These are phyloP conservation scores for Datisca glomerata DNA, from an alignment of 306 rosid species.

Conservation along the genomic window DNA sequence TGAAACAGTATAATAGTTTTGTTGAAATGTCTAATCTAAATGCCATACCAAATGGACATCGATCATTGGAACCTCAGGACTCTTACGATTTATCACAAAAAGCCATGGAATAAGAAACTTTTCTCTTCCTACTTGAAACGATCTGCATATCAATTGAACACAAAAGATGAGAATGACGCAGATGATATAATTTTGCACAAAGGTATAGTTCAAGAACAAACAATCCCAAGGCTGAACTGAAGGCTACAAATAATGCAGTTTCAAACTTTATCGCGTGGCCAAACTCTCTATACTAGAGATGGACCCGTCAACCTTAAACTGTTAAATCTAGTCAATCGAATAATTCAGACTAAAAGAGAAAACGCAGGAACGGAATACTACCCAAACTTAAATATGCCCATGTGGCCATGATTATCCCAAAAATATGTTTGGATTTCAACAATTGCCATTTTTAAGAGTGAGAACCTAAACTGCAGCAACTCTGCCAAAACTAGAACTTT, in stretches of 20 bases:
- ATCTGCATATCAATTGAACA: constrained; percentile 38
- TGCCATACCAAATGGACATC: constrained; percentile 64
- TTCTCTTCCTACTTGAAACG: constrained; percentile 93
- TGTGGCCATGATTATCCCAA: no score
- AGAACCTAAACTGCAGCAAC: no score
- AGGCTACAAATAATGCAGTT: no score
- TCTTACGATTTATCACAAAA: constrained; percentile 79
- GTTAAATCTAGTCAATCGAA: neutral
- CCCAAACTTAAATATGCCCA: no score
- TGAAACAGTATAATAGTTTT: neutral
- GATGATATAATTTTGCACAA: no score
- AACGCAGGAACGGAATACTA: constrained; percentile 1
- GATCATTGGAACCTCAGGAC: constrained; percentile 83
- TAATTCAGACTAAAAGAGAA: constrained; percentile 2
- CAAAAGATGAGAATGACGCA: constrained; percentile 12
- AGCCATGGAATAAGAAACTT: constrained; percentile 92
- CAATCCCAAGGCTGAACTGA: no score
- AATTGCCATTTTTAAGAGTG: no score
- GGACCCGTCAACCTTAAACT: neutral
- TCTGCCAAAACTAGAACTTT: no score
- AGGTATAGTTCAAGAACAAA: no score
- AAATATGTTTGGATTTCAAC: no score
- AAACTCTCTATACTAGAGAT: no score
- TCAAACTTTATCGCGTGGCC: no score
- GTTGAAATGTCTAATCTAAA: neutral